phyloP scores from a whole-genome alignment of 768 basidiomycete species.

The Leccinum subtestaceum region DNA sequence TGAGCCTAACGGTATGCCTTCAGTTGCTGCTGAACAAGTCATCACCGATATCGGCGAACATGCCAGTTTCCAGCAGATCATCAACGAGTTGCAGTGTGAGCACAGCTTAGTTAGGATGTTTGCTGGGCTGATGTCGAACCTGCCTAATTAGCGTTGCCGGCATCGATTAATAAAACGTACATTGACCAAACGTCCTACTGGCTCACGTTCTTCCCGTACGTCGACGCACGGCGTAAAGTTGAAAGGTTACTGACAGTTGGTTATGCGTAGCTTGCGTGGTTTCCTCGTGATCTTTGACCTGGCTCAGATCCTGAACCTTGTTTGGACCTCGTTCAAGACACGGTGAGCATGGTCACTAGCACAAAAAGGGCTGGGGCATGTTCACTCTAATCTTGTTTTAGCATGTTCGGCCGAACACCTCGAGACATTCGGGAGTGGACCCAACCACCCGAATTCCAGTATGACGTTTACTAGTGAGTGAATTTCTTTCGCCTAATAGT shows the following conservation, averaged over 20 bases:
- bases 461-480: constrained; percentile 78
- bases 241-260: constrained; percentile 3
- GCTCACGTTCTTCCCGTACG: constrained; percentile 93
- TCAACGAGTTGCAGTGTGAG: constrained; percentile 45
- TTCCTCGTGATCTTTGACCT: constrained; percentile 94
- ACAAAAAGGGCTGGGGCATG: not conserved
- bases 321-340: constrained; percentile 83
- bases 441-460: constrained; percentile 86
- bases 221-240: constrained; percentile 8
- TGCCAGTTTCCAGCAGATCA: constrained; percentile 42
- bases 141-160: constrained; percentile 63
- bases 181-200: constrained; percentile 90
- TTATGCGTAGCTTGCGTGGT: constrained; percentile 68
- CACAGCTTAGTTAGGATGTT: not conserved
- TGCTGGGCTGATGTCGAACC: not conserved
- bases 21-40: constrained; percentile 39
- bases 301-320: constrained; percentile 89
- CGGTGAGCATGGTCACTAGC: constrained; percentile 41
- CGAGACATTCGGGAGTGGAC: constrained; percentile 90
- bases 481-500: not conserved
- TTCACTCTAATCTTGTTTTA: constrained; percentile 27
- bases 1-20: not conserved
- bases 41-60: constrained; percentile 48
- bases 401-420: constrained; percentile 83
- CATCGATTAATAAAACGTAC: constrained; percentile 79